Evolutionary conservation across 139 green algal species (phyloP).

Genomic region (Edaphochlamys debaryana): DNA sequence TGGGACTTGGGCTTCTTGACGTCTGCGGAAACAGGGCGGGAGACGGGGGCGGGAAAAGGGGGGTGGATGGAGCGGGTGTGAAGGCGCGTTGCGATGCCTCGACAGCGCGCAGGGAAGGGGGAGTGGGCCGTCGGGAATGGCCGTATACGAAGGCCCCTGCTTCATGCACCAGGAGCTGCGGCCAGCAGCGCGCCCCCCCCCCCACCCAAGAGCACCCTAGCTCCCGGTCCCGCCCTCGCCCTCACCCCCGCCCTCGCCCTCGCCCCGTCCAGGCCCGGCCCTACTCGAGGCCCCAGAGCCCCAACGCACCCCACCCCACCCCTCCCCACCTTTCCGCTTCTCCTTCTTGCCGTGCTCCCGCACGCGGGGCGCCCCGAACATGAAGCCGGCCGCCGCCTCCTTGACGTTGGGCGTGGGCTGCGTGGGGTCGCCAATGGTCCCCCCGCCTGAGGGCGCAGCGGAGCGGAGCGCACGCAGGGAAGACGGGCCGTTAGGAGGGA

Average conservation of each 20-base stretch:
- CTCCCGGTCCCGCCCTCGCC: no score
- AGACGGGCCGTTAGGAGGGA: no score
- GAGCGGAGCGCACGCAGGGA: no score
- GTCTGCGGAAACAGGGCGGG: not conserved
- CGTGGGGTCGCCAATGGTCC: no score
- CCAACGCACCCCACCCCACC: not conserved
- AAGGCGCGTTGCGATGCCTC: no score
- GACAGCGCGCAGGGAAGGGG: not conserved
- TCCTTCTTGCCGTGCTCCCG: conserved; percentile 20
- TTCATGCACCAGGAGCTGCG: no score
- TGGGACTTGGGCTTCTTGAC: conserved; percentile 17
- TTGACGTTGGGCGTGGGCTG: not conserved
- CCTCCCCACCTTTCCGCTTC: not conserved
- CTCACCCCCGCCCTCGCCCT: no score
- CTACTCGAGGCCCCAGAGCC: not conserved
- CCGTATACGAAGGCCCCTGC: not conserved
- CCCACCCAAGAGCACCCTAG: no score
- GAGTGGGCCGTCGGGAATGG: not conserved
- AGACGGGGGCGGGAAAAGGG: not conserved
- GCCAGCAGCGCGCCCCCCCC: no score
- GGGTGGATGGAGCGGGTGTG: no score
- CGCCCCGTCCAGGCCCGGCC: no score
- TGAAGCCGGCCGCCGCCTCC: not conserved
- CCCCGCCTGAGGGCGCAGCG: no score
- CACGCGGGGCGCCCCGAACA: conserved; percentile 18